Evolutionary conservation across 306 rosid species (phyloP).

Genomic region (Morella rubra): DNA sequence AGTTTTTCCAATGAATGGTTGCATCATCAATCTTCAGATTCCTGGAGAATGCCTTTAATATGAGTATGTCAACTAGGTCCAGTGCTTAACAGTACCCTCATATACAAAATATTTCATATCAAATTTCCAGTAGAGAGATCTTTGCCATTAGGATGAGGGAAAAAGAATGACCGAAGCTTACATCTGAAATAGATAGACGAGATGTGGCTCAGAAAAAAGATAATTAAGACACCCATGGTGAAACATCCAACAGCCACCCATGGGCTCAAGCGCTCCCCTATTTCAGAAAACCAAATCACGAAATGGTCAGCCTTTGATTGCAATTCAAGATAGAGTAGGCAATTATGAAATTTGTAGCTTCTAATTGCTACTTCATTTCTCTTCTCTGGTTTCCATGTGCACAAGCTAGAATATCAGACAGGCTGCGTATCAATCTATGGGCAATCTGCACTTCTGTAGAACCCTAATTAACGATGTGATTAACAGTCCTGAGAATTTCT

Average conservation of each 20-base stretch:
- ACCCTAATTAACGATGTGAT: not conserved
- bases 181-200: conserved; percentile 10
- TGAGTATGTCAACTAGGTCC: not conserved
- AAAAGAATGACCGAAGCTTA: conserved; percentile 17
- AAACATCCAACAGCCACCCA: conserved; percentile 66
- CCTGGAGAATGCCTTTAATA: not conserved
- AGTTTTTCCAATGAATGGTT: conserved; percentile 2
- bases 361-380: conserved; percentile 2
- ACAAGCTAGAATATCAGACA: not conserved
- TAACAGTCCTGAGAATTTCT: not conserved
- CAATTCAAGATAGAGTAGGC: not conserved
- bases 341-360: conserved; percentile 10
- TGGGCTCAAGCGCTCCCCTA: conserved; percentile 79
- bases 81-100: not conserved
- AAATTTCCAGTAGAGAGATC: conserved; percentile 1
- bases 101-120: not conserved
- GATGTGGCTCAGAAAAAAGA: conserved; percentile 47
- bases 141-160: not conserved
- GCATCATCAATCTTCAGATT: conserved; percentile 4
- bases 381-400: not conserved
- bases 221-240: conserved; percentile 56
- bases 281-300: conserved; percentile 31
- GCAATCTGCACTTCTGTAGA: conserved; percentile 3
- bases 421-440: conserved; percentile 3
- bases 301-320: conserved; percentile 8